Evolutionary conservation across 306 rosid species (phyloP).

Genomic region (Acacia confusa): DNA sequence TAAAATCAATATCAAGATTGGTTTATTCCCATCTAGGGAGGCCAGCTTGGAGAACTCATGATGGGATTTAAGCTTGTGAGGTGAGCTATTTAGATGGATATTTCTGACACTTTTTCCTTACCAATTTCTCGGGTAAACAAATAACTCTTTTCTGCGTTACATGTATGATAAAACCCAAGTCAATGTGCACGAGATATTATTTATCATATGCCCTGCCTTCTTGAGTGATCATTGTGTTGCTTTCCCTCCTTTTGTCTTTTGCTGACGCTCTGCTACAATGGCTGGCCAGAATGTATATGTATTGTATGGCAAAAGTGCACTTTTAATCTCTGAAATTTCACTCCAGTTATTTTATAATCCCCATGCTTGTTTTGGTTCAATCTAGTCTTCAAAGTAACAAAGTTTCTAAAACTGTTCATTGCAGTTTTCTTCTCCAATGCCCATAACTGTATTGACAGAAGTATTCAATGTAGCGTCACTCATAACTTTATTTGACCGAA

Average conservation of each 20-base stretch:
- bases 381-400: neutral
- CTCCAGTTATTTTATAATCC: neutral
- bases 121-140: neutral
- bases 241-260: neutral
- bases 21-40: neutral
- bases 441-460: neutral
- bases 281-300: neutral
- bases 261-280: neutral
- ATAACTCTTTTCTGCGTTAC: neutral
- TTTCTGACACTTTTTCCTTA: neutral
- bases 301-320: neutral
- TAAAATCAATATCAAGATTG: slow-evolving; percentile 7
- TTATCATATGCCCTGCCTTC: neutral
- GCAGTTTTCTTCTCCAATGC: neutral
- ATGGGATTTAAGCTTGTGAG: neutral
- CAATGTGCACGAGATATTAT: neutral
- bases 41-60: neutral
- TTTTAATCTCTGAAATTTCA: neutral
- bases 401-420: neutral
- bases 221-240: neutral
- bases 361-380: neutral
- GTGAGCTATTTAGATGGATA: neutral
- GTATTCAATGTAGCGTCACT: neutral
- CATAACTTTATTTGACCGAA: neutral
- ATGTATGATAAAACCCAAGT: neutral